phyloP scores from a whole-genome alignment of 169 alveolate species.

The Cyclospora cayetanensis region DNA sequence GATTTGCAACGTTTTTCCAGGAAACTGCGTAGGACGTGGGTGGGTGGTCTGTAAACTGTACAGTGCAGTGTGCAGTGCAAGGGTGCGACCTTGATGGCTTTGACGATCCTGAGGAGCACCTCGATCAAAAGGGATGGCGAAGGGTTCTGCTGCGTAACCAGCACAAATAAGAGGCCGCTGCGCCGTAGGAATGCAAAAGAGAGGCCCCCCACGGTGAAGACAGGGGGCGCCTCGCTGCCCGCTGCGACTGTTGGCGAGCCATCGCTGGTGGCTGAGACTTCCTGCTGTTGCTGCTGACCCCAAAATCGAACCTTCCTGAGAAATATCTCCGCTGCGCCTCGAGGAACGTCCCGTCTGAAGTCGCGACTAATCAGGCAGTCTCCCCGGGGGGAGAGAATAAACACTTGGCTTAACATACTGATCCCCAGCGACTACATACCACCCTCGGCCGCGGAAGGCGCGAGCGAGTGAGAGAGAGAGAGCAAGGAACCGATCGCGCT shows the following conservation, averaged over 20 bases:
- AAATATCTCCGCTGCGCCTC: conserved; percentile 92
- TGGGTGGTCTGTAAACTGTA: too few species aligned
- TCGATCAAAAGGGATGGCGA: conserved; percentile 95
- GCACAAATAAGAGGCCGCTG: conserved; percentile 90
- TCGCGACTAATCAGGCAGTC: conserved; percentile 94
- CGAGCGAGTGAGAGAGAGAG: too few species aligned
- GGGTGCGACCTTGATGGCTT: conserved; percentile 79
- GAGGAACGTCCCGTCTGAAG: conserved; percentile 90
- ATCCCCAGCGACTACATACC: not conserved
- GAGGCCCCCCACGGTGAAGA: conserved; percentile 88
- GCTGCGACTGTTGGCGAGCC: conserved; percentile 73
- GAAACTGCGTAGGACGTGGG: too few species aligned
- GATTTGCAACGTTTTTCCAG: too few species aligned
- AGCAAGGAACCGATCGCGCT: too few species aligned
- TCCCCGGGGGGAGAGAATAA: conserved; percentile 94
- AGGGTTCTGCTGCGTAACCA: conserved; percentile 90
- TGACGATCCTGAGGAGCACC: conserved; percentile 88
- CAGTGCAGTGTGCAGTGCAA: not conserved
- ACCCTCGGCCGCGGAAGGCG: too few species aligned
- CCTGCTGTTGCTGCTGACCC: conserved; percentile 79
- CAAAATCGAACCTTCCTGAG: conserved; percentile 85
- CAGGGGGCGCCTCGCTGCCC: conserved; percentile 77
- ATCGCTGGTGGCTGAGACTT: not conserved
- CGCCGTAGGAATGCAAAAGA: conserved; percentile 88
- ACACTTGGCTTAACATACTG: conserved; percentile 88